These are phyloP conservation scores for Iris pallida DNA, from an alignment of 116 monocot species.

Conservation along the genomic window DNA sequence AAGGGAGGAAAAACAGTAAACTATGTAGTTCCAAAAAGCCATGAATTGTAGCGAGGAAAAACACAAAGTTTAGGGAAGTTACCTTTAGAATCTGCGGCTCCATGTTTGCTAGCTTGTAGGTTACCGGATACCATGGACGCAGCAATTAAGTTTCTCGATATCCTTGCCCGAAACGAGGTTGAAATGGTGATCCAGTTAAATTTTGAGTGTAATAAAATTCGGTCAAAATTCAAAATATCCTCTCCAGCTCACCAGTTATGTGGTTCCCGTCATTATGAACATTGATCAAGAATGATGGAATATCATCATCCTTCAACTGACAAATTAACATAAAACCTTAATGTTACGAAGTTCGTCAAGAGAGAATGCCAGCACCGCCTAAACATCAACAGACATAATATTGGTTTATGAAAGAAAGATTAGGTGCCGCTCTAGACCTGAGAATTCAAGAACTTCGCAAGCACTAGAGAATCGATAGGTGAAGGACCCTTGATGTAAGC, in stretches of 20 bases:
- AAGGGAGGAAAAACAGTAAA: conserved; percentile 15
- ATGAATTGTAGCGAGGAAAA: neutral
- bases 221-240: neutral
- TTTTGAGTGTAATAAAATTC: too few species aligned
- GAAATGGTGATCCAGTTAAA: conserved; percentile 31
- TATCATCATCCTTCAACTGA: conserved; percentile 57
- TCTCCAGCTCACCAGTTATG: conserved; percentile 40
- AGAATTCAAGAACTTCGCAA: conserved; percentile 45
- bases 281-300: conserved; percentile 72
- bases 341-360: neutral
- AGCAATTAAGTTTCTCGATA: conserved; percentile 33
- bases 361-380: neutral
- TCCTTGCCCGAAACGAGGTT: conserved; percentile 38
- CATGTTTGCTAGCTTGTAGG: conserved; percentile 30
- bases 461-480: conserved; percentile 46
- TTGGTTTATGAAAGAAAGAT: neutral
- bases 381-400: neutral
- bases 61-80: neutral
- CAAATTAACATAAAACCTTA: conserved; percentile 7
- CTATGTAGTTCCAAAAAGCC: neutral
- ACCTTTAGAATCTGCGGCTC: conserved; percentile 54
- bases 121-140: conserved; percentile 29
- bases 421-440: conserved; percentile 49
- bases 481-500: conserved; percentile 56
- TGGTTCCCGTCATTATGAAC: conserved; percentile 47